Evolutionary conservation across 2,329 filamentous ascomycete species (phyloP).

Genomic region (Camillea tinctor): DNA sequence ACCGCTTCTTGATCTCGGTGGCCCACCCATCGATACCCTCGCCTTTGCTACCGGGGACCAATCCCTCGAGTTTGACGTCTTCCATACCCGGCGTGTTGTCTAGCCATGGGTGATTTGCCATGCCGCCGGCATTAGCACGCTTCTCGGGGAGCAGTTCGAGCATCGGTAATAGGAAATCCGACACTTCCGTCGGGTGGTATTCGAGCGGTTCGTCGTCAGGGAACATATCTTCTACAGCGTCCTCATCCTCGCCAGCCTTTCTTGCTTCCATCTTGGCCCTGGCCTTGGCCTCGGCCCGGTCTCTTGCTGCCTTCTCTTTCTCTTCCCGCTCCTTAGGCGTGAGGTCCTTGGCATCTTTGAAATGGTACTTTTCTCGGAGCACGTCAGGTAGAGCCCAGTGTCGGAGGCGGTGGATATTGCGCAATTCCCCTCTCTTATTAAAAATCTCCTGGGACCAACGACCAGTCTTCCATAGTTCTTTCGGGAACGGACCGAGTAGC

Average conservation of each 20-base stretch:
- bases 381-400: slow-evolving; percentile 96
- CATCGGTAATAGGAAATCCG: slow-evolving; percentile 86
- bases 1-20: slow-evolving; percentile 81
- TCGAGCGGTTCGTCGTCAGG: slow-evolving; percentile 29
- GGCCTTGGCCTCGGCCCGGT: slow-evolving; percentile 67
- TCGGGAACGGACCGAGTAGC: slow-evolving; percentile 88
- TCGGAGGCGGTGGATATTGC: slow-evolving; percentile 93
- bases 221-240: slow-evolving; percentile 30
- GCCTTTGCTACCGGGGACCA: slow-evolving; percentile 77
- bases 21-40: slow-evolving; percentile 96
- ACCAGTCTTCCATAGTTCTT: slow-evolving; percentile 84
- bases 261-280: slow-evolving; percentile 37
- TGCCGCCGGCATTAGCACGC: slow-evolving; percentile 91
- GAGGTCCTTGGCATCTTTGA: slow-evolving; percentile 75
- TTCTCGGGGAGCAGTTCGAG: slow-evolving; percentile 84
- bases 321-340: slow-evolving; percentile 42
- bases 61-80: slow-evolving; percentile 66
- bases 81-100: slow-evolving; percentile 89
- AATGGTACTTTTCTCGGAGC: slow-evolving; percentile 94
- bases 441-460: slow-evolving; percentile 99
- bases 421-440: slow-evolving; percentile 93
- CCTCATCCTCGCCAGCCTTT: slow-evolving; percentile 32
- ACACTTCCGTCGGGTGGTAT: slow-evolving; percentile 49
- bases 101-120: slow-evolving; percentile 82
- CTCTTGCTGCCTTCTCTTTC: slow-evolving; percentile 29